These are phyloP conservation scores for Colletotrichum liaoningense DNA, from an alignment of 2,329 filamentous ascomycete species.

Conservation along the genomic window DNA sequence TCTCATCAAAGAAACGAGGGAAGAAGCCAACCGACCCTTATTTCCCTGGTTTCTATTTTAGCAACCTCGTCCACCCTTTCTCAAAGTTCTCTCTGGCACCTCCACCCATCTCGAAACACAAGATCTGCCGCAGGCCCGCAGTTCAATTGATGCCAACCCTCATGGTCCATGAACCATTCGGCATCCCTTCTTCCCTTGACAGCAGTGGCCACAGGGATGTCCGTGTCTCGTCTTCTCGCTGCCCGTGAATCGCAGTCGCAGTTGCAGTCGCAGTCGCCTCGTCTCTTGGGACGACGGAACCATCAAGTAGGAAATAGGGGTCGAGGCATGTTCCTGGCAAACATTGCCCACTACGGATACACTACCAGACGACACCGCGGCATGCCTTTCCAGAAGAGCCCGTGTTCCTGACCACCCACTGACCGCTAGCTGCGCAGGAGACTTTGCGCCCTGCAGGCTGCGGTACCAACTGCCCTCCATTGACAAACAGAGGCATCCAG, in stretches of 20 bases:
- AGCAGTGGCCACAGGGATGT: background rate
- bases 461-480: conserved; percentile 6
- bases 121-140: conserved; percentile 30
- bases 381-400: background rate
- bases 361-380: background rate
- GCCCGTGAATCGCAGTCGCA: conserved; percentile 4
- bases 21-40: background rate
- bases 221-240: conserved; percentile 8
- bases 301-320: background rate
- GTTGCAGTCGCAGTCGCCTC: conserved; percentile 8
- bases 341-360: background rate
- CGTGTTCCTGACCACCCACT: background rate
- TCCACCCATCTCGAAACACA: conserved; percentile 31
- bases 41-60: conserved; percentile 25
- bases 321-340: conserved; percentile 10
- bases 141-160: background rate
- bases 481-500: background rate
- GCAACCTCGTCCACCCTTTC: conserved; percentile 20
- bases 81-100: background rate
- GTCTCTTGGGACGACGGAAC: conserved; percentile 20
- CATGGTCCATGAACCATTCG: background rate
- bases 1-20: conserved; percentile 9
- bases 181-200: background rate
- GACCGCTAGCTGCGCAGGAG: background rate
- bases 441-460: background rate